Conservation (phyloP, 495 filamentous ascomycete species). For the Penicillium salamii region DNA sequence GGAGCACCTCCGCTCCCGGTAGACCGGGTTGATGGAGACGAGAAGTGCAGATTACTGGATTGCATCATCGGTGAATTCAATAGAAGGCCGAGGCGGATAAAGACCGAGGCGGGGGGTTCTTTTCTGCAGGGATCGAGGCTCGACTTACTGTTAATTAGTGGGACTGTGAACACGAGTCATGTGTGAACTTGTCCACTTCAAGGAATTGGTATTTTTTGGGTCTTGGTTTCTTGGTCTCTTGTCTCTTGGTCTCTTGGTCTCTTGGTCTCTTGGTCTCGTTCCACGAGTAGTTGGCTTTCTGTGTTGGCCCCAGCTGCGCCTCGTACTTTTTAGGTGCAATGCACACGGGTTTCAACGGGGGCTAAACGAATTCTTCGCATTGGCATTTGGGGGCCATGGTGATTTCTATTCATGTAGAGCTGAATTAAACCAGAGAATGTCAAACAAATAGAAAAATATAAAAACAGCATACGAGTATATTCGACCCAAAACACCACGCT, state of each 20-base stretch:
- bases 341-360: too few species aligned
- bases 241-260: neutral
- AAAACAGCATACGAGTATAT: neutral
- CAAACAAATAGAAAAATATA: neutral
- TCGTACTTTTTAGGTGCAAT: neutral
- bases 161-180: neutral
- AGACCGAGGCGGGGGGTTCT: neutral
- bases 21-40: neutral
- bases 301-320: neutral
- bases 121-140: neutral
- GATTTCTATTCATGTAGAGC: too few species aligned
- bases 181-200: neutral
- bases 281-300: too few species aligned
- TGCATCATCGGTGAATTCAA: constrained; percentile 1
- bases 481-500: constrained; percentile 9
- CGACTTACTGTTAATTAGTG: neutral
- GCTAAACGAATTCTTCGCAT: constrained; percentile 2
- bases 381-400: constrained; percentile 4
- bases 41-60: neutral
- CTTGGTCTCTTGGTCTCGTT: constrained; percentile 1
- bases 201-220: neutral
- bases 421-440: neutral
- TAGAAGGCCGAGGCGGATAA: neutral
- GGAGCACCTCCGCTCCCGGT: neutral
- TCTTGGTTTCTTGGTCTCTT: too few species aligned